These are phyloP conservation scores for Russula emetica DNA, from an alignment of 768 basidiomycete species.

Conservation along the genomic window DNA sequence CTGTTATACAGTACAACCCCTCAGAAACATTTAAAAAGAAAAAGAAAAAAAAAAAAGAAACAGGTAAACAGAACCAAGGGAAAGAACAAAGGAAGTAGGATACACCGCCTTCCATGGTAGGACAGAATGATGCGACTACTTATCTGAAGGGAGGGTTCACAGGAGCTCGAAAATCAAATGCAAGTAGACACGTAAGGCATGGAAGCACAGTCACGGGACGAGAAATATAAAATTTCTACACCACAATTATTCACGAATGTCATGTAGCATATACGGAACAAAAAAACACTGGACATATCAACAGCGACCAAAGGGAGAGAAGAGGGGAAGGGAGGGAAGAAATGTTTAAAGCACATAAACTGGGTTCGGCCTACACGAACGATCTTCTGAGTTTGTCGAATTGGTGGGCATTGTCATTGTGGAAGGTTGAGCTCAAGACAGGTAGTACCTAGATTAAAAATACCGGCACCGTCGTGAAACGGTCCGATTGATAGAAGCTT, in stretches of 20 bases:
- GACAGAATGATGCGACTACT: neutral
- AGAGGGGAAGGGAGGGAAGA: too few species aligned
- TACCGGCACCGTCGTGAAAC: neutral
- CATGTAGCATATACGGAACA: neutral
- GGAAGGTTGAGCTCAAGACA: neutral
- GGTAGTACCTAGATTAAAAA: neutral
- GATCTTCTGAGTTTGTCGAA: neutral
- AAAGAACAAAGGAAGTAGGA: neutral
- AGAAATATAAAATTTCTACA: neutral
- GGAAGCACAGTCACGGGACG: neutral
- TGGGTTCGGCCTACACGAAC: neutral
- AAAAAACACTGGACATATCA: too few species aligned
- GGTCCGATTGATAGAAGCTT: neutral
- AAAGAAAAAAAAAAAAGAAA: neutral
- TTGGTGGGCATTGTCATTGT: neutral
- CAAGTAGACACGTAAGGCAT: conserved; percentile 1
- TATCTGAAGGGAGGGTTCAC: neutral
- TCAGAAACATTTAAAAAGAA: neutral
- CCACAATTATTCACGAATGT: neutral
- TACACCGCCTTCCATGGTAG: neutral
- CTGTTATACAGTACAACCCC: neutral
- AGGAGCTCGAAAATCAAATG: neutral
- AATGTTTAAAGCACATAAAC: too few species aligned
- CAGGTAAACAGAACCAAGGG: neutral
- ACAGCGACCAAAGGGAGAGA: neutral